A percentile compares a stretch with the other conserved stretches of the same genome.
Evolutionary conservation across 2,329 filamentous ascomycete species (phyloP).

Genomic region (Fusarium sp.): DNA sequence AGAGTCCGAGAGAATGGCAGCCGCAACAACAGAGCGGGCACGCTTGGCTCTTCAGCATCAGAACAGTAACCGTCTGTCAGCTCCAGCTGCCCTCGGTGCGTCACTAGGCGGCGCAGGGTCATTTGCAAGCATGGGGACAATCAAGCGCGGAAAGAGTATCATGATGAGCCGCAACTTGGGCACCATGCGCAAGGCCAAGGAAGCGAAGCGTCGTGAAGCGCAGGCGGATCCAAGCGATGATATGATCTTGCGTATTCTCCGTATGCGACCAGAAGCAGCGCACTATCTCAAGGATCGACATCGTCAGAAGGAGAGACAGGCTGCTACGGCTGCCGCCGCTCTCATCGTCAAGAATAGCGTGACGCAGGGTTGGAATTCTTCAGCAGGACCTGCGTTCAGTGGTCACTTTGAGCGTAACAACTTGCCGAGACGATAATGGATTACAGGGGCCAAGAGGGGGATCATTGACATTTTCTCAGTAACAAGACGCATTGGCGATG

Average conservation of each 20-base stretch:
- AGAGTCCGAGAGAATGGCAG: slow-evolving; percentile 96
- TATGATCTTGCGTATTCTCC: slow-evolving; percentile 93
- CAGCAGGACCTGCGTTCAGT: slow-evolving; percentile 42
- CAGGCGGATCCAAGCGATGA: slow-evolving; percentile 98
- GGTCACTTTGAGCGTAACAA: slow-evolving; percentile 59
- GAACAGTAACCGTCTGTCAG: slow-evolving; percentile 74
- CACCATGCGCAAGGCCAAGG: slow-evolving; percentile 95
- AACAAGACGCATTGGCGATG: not conserved
- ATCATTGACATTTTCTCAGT: not conserved
- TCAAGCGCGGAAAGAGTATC: slow-evolving; percentile 79
- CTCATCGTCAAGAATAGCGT: slow-evolving; percentile 95
- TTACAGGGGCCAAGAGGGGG: slow-evolving; percentile 11
- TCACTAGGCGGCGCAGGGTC: slow-evolving; percentile 49
- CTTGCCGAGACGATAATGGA: slow-evolving; percentile 59
- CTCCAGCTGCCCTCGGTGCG: slow-evolving; percentile 63
- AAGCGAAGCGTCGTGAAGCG: slow-evolving; percentile 93
- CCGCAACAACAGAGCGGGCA: slow-evolving; percentile 79
- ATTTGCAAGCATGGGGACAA: slow-evolving; percentile 76
- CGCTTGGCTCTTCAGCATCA: slow-evolving; percentile 73
- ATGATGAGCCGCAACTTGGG: slow-evolving; percentile 95
- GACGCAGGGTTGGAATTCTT: slow-evolving; percentile 63
- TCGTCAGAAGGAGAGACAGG: slow-evolving; percentile 92
- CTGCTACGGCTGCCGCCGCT: slow-evolving; percentile 89
- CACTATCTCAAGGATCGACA: slow-evolving; percentile 90
- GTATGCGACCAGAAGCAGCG: slow-evolving; percentile 93